Base-by-base conservation (phyloP, 2,329 filamentous ascomycete species). In the Coniochaeta hoffmannii region DNA sequence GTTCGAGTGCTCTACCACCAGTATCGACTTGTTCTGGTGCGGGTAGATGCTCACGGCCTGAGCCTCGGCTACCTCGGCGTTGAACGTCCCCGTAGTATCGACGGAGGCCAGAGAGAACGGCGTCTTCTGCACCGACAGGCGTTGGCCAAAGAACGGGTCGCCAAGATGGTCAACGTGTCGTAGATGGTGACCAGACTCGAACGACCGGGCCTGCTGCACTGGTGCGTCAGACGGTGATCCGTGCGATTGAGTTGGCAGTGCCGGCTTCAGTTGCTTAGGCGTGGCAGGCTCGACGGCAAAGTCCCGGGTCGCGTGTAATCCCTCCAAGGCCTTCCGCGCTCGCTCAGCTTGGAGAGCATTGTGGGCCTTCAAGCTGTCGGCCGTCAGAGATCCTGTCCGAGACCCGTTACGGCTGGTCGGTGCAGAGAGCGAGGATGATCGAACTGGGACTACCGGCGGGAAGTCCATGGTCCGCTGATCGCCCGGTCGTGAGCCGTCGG, bases 21-120 rank as follows among this genome's bases (percentile, higher is more conserved):
- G 66, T 11, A 87, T 70, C 4, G 83, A 87, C 50, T 78, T 83
- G 61, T 86, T 86, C 62, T 86, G 82, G 59, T 87, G 83, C 19
- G 80, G 76, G 60, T 79, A 85, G 62, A 87, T 82, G 58, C 76
- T 82, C 55, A 87, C 76, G 36, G 80, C 81, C 64, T 80, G 70
- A 32, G 83, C 83, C 68, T 87, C 82, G 1, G 82, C 83, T 38
- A 87, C 77, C 60, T 85, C 83, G 3, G 76, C 75, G 46, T 76
- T 74, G 2, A 80, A 83, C n/a, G 83, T 85, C 32, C 75, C 78
- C 35, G 73, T 79, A n/a, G 81, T 83, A 54, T 85, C 83, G 50
- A 85, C 75, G 0, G 83, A 87, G 0, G 74, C 72, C 56, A 81
- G 71, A 1, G 83, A 87, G 61, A 86, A 86, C 4, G 83, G 83